Evolutionary conservation across 1,284 basidiomycete species (phyloP).

Genomic region (Chalciporus sp.): DNA sequence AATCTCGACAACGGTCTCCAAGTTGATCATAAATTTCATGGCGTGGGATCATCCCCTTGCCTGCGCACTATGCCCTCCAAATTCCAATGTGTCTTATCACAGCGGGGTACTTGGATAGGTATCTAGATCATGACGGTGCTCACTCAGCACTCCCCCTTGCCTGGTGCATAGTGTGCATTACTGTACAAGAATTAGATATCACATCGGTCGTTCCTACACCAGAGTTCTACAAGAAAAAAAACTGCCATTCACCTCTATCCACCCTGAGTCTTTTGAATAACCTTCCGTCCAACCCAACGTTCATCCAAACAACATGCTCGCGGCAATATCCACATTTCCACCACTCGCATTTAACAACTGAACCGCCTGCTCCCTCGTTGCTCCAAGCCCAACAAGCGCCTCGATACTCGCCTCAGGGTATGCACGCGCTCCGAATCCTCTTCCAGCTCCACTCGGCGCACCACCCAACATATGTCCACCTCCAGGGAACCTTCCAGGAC

Average conservation of each 20-base stretch:
- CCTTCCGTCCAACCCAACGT: not conserved
- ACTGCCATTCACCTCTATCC: not conserved
- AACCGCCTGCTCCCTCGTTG: conserved; percentile 73
- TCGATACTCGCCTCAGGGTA: conserved; percentile 57
- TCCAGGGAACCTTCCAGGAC: conserved; percentile 55
- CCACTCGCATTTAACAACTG: conserved; percentile 76
- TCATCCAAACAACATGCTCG: conserved; percentile 77
- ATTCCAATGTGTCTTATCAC: too few species aligned
- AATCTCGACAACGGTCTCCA: too few species aligned
- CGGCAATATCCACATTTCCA: conserved; percentile 89
- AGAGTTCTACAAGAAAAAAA: not conserved
- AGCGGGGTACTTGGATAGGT: too few species aligned
- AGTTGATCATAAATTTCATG: too few species aligned
- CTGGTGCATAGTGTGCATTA: too few species aligned
- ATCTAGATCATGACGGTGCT: too few species aligned
- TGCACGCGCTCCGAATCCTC: conserved; percentile 13
- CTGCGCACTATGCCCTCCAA: too few species aligned
- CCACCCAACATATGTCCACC: conserved; percentile 55
- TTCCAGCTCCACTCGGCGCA: conserved; percentile 22
- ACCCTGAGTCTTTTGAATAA: too few species aligned
- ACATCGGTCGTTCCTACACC: not conserved
- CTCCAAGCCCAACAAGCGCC: conserved; percentile 75
- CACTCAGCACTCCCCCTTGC: too few species aligned
- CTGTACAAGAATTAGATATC: not conserved
- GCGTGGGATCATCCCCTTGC: too few species aligned